Base-by-base conservation (phyloP, 805 yeast species). In the Candida stauntonica region DNA sequence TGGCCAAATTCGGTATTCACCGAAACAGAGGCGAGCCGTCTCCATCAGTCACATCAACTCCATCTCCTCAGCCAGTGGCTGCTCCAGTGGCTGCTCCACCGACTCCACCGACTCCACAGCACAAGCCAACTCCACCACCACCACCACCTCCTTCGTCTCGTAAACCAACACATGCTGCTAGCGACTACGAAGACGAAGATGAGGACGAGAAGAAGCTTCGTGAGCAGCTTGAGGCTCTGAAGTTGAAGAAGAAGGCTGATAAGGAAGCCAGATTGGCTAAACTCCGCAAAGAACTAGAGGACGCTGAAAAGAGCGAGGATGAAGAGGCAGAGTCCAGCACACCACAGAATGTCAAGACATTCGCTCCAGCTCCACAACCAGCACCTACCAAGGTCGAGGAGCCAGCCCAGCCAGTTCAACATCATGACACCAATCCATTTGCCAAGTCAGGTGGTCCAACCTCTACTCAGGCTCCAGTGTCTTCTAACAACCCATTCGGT, bases 1-100 rank as follows among this genome's bases (percentile, higher is more conserved):
- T 87, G 52, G 95, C 94, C 3, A 83, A 80, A 45, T 69, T 87
- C 41, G 95, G 95, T 3, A 42, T 63, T 70, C 17, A 66, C 77
- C 55, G 62, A 64, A 45, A 32, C 24, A 42, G 42, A 36, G 35
- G 29, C 13, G 21, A 26, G 14, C 15, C 39, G 7, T 14, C 39
- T 20, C 17, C 39, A 9, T 35, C 52, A 5, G 32, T 50, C 9
- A 35, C 53, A 14, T 7, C 33, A 17, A 14, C 36, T 30, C 23
- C 36, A 17, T 20, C 43, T 12, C 32, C 42, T n/a, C 31, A 38
- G 11, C 42, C 36, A 17, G 35, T 44, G n/a, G 36, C 30, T 19
- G 37, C 36, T 24, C 35, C 39, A 18, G 29, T 38, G 2, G 37
- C 45, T 20, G 7, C 36, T 30, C 18, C 36, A 18, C 30, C 40